phyloP scores from a whole-genome alignment of 768 basidiomycete species.

The Peribolospora kevripleyi region DNA sequence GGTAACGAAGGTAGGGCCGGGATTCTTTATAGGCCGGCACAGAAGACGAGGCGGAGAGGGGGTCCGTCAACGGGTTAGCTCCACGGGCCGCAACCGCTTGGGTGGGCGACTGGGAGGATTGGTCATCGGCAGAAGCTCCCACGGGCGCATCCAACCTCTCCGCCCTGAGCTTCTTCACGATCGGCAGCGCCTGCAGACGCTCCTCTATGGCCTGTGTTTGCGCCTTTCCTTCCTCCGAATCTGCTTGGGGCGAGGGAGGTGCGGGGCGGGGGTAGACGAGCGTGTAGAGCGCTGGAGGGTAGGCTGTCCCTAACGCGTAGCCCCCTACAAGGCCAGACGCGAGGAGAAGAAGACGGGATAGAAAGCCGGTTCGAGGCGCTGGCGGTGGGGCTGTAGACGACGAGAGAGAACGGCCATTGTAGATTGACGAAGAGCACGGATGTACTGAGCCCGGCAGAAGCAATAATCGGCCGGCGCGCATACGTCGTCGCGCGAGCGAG shows the following conservation, averaged over 20 bases:
- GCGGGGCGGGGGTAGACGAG: constrained; percentile 54
- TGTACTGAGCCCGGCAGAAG: too few relatives aligned
- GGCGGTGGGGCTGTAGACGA: too few relatives aligned
- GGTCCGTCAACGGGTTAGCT: neutral
- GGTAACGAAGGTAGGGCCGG: neutral
- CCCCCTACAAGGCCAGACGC: too few relatives aligned
- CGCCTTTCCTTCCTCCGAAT: constrained; percentile 34
- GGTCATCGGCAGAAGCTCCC: constrained; percentile 22
- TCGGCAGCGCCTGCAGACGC: constrained; percentile 38
- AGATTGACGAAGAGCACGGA: too few relatives aligned
- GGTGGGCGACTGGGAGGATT: constrained; percentile 25
- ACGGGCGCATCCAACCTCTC: constrained; percentile 14
- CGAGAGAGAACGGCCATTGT: too few relatives aligned
- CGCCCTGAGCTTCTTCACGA: constrained; percentile 31
- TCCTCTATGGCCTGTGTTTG: constrained; percentile 40
- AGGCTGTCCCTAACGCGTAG: too few relatives aligned
- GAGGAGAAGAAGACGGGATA: too few relatives aligned
- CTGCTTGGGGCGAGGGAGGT: constrained; percentile 40
- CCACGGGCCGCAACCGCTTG: neutral
- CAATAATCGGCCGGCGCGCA: too few relatives aligned
- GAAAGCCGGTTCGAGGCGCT: too few relatives aligned
- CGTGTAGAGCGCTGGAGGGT: constrained; percentile 22
- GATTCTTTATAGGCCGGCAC: constrained; percentile 1
- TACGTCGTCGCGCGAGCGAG: too few relatives aligned
- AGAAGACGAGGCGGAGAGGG: neutral